Evolutionary conservation across 2,329 filamentous ascomycete genomes (phyloP), one percentile per base, ranked within the genome.

Genomic region (Chrysoporthe cubensis): DNA sequence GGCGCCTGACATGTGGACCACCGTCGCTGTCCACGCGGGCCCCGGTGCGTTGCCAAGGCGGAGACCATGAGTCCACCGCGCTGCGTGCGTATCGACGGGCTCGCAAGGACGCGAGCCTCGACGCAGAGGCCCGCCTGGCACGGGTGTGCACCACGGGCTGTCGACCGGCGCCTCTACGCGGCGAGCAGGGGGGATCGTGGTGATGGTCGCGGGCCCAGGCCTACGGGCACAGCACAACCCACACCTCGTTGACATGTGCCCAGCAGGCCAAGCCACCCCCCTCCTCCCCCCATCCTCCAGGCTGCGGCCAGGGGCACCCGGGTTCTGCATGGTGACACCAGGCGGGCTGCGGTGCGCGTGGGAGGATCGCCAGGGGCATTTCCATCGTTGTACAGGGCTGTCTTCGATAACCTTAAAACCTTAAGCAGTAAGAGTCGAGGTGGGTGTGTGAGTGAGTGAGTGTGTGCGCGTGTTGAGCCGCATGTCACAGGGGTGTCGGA

Each of bases 331-430:
- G 34, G 34, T 57, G 14, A 40, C 34, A 40, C 34, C n/a, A 7
- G 32, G 54, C 8, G 16, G 54, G 54, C 54, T 57, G 14, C 32
- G 44, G 54, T 57, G 32, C 18, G n/a, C 50, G 54, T 34, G 34
- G 37, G 54, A 40, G 34, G 54, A 57, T 57, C 54, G 32, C 54
- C 54, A 37, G 54, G 54, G 18, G 54, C n/a, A 18, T 40, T 40
- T n/a, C 18, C 34, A n/a, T 21, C 52, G 32, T 14, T 7, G 13
- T 56, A 18, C 32, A n/a, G 16, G 54, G 54, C 16, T 57, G 26
- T 37, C 1, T 2, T 18, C 44, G 4, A 46, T 46, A 46, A 46
- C 44, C 44, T 46, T 46, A 46, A 46, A 46, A n/a, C 7, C 13
- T 57, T n/a, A 18, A 56, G 6, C 2, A 2, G 26, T 54, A 32